These are phyloP conservation scores for Lipomyces yarrowii DNA, from an alignment of 1,139 yeast genomes.

Conservation along the genomic window DNA sequence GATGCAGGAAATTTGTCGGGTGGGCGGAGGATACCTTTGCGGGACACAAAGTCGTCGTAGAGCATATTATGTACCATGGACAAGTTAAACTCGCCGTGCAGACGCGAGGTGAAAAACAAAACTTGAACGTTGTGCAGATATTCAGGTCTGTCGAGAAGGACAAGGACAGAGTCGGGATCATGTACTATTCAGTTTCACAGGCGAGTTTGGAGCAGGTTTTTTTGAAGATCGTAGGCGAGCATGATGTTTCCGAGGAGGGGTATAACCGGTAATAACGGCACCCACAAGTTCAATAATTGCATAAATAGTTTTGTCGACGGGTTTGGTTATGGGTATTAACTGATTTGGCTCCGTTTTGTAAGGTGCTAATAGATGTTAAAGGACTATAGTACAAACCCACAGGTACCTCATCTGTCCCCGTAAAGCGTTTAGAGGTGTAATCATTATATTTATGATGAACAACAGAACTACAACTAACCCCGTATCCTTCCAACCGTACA, in stretches of 20 bases:
- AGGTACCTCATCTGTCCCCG: neutral
- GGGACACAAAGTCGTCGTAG: conserved; percentile 36
- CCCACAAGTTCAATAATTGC: neutral
- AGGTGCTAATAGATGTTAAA: neutral
- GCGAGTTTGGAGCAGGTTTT: conserved; percentile 45
- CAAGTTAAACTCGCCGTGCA: conserved; percentile 42
- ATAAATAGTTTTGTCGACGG: neutral
- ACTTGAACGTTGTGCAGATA: conserved; percentile 33
- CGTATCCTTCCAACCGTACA: neutral
- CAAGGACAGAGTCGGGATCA: conserved; percentile 37
- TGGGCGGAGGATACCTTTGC: conserved; percentile 20
- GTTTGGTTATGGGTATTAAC: neutral
- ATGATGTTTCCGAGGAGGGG: conserved; percentile 33
- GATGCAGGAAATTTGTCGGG: conserved; percentile 12
- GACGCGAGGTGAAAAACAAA: conserved; percentile 7
- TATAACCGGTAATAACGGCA: conserved; percentile 11
- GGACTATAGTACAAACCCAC: neutral
- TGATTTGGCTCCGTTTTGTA: neutral
- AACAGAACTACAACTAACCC: neutral
- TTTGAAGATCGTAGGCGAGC: conserved; percentile 40
- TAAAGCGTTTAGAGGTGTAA: neutral
- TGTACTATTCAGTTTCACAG: conserved; percentile 41
- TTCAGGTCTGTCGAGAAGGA: conserved; percentile 38
- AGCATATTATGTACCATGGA: conserved; percentile 42
- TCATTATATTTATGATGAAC: neutral